Conservation (phyloP, 2,329 filamentous ascomycete genomes). For the Epichloe gansuensis region DNA sequence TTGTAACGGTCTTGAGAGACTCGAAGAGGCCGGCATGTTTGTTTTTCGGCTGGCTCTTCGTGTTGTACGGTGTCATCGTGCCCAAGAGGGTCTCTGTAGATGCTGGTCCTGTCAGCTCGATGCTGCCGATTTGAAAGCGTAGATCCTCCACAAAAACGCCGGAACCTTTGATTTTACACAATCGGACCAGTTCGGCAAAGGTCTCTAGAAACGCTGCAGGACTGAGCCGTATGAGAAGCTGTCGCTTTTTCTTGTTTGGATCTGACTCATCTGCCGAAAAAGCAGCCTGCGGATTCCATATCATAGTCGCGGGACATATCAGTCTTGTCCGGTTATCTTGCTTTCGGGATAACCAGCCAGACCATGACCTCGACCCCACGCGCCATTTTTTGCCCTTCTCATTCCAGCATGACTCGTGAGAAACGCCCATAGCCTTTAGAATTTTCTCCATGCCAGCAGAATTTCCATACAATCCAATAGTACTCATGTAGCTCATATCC, state of each 20-base stretch:
- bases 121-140: conserved; percentile 53
- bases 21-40: conserved; percentile 37
- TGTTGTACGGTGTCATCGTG: conserved; percentile 45
- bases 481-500: conserved; percentile 93
- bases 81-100: conserved; percentile 68
- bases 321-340: conserved; percentile 37
- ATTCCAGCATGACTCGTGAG: conserved; percentile 48
- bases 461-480: conserved; percentile 63
- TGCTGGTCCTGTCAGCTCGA: conserved; percentile 51
- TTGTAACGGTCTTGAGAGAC: conserved; percentile 46
- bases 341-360: conserved; percentile 39
- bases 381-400: conserved; percentile 60
- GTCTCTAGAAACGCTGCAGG: conserved; percentile 65
- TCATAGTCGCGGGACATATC: conserved; percentile 59
- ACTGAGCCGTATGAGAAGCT: conserved; percentile 63
- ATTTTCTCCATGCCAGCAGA: conserved; percentile 52
- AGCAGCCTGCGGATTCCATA: conserved; percentile 53
- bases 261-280: conserved; percentile 14
- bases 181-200: conserved; percentile 49
- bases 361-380: conserved; percentile 36
- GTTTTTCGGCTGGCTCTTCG: conserved; percentile 14
- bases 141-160: conserved; percentile 54
- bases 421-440: conserved; percentile 52
- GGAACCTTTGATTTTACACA: conserved; percentile 49
- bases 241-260: conserved; percentile 19